Conservation (phyloP, 2,329 filamentous ascomycete species). For the Pyrenochaeta sp. region DNA sequence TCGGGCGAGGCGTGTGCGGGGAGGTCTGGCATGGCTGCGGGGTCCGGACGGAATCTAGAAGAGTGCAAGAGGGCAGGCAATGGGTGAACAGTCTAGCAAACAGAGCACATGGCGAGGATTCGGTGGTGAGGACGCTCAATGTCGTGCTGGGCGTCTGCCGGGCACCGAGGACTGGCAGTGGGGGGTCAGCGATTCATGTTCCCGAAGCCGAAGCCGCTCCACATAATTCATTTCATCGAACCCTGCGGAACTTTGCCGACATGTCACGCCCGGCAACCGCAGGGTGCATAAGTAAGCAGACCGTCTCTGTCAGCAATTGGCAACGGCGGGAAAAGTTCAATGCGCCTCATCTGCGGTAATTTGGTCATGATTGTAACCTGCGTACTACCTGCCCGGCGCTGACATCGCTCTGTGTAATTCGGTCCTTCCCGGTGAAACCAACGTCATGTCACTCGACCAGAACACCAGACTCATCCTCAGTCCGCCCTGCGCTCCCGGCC, state of each 20-base stretch:
- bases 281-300: constrained; percentile 12
- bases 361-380: constrained; percentile 1
- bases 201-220: constrained; percentile 21
- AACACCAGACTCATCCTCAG: constrained; percentile 15
- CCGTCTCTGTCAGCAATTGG: constrained; percentile 29
- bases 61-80: background rate
- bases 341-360: background rate
- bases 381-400: background rate
- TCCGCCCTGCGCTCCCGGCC: constrained; percentile 62
- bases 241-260: constrained; percentile 30
- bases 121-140: background rate
- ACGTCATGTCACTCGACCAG: background rate
- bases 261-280: constrained; percentile 14
- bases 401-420: background rate
- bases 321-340: constrained; percentile 10
- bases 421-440: background rate
- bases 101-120: constrained; percentile 8
- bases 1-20: constrained; percentile 63
- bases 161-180: constrained; percentile 6
- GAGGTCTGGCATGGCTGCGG: constrained; percentile 58
- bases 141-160: background rate
- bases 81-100: background rate
- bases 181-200: constrained; percentile 1
- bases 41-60: background rate
- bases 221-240: constrained; percentile 19